Conservation (phyloP, 257 asterid species). For the Salvia rosmarinus region DNA sequence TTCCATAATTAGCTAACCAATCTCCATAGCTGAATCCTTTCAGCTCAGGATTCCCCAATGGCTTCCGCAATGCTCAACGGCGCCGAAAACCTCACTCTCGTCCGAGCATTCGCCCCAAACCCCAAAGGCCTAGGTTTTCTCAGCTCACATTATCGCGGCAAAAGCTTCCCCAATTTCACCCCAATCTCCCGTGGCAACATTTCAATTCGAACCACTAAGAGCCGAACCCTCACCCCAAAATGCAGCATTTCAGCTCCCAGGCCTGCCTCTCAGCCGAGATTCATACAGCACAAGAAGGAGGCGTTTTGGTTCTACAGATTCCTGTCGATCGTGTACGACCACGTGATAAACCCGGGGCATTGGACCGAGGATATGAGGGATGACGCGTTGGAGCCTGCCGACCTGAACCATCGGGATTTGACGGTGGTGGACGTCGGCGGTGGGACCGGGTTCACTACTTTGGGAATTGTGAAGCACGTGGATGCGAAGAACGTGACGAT, state of each 20-base stretch:
- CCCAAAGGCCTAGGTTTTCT: conserved; percentile 53
- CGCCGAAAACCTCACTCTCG: conserved; percentile 56
- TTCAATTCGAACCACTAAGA: conserved; percentile 38
- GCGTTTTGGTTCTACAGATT: conserved; percentile 96
- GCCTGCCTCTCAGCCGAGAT: conserved; percentile 85
- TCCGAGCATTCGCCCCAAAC: conserved; percentile 43
- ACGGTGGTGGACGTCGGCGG: conserved; percentile 95
- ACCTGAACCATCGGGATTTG: conserved; percentile 54
- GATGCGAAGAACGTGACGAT: conserved; percentile 95
- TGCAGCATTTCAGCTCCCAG: conserved; percentile 77
- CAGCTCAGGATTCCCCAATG: conserved; percentile 40
- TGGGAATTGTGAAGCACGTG: conserved; percentile 85
- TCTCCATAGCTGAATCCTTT: conserved; percentile 16
- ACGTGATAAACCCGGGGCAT: conserved; percentile 94
- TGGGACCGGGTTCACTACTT: conserved; percentile 91
- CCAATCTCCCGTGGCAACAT: conserved; percentile 43
- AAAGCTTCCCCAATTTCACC: conserved; percentile 43
- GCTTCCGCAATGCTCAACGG: conserved; percentile 71
- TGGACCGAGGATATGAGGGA: conserved; percentile 99
- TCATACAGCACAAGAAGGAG: conserved; percentile 94
- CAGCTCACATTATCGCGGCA: conserved; percentile 55
- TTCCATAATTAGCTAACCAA: not conserved
- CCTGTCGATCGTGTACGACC: conserved; percentile 91
- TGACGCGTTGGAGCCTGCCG: conserved; percentile 96
- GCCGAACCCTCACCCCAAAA: conserved; percentile 47